phyloP scores from a whole-genome alignment of 1,139 yeast species.

The Debaryomyces robertsiae region DNA sequence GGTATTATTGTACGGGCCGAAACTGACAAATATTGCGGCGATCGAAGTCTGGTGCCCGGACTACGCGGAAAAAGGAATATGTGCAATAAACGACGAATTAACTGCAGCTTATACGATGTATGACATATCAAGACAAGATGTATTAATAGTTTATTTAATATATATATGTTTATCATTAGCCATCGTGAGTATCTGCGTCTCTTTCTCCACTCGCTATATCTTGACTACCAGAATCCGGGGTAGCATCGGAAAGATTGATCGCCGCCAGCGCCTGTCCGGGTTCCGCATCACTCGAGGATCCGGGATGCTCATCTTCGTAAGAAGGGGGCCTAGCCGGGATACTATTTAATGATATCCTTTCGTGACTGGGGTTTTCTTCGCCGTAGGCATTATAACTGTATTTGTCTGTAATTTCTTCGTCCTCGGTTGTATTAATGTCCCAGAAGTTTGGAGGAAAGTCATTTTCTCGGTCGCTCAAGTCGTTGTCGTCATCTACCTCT shows the following conservation, averaged over 20 bases:
- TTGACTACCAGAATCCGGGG: background rate
- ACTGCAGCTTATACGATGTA: no score
- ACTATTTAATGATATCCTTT: conserved; percentile 45
- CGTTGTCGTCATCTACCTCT: conserved; percentile 53
- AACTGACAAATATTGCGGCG: no score
- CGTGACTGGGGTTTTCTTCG: conserved; percentile 38
- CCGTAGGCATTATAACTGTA: conserved; percentile 46
- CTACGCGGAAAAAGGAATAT: no score
- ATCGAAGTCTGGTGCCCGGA: no score
- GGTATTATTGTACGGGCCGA: no score
- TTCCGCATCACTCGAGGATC: background rate
- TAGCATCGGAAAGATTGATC: background rate
- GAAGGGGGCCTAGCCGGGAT: conserved; percentile 43
- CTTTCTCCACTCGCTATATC: no score
- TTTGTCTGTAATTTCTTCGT: conserved; percentile 27
- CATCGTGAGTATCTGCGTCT: no score
- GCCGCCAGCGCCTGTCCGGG: conserved; percentile 2
- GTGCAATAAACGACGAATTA: no score
- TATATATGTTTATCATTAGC: no score
- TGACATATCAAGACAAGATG: no score
- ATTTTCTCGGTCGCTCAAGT: conserved; percentile 46
- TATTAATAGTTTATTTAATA: no score
- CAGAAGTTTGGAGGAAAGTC: conserved; percentile 63
- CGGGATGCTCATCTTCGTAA: conserved; percentile 23
- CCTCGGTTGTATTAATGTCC: conserved; percentile 33